Conservation (phyloP, 352 stramenopile genomes). For the Poterioochromonas sp. region DNA sequence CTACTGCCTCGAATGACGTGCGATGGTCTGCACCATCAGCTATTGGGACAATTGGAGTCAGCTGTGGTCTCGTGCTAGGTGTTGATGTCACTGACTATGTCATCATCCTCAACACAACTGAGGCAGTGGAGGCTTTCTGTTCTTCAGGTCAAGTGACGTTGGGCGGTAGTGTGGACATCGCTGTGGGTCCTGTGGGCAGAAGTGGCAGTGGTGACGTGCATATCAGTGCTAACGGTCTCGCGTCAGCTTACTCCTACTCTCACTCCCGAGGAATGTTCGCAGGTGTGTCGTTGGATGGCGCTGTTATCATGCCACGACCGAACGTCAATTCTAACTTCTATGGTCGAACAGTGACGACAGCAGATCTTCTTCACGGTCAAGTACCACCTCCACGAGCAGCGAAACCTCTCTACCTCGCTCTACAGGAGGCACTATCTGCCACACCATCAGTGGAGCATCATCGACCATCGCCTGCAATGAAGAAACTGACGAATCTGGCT, state of each 20-base stretch:
- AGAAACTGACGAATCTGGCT: too few relatives aligned
- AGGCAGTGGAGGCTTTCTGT: conserved; percentile 54
- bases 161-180: conserved; percentile 69
- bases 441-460: not conserved
- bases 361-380: conserved; percentile 61
- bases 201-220: conserved; percentile 51
- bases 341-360: conserved; percentile 56
- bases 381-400: conserved; percentile 66
- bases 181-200: conserved; percentile 71
- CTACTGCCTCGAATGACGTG: too few relatives aligned
- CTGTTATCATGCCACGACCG: conserved; percentile 67
- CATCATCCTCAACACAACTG: conserved; percentile 77
- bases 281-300: conserved; percentile 74
- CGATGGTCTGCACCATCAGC: conserved; percentile 83
- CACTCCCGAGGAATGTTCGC: conserved; percentile 77
- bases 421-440: conserved; percentile 38
- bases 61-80: conserved; percentile 77
- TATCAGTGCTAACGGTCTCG: conserved; percentile 56
- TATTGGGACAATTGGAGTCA: conserved; percentile 79
- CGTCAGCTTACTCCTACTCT: conserved; percentile 77
- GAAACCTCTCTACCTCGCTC: conserved; percentile 67
- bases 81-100: conserved; percentile 83
- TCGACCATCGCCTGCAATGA: not conserved
- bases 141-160: conserved; percentile 62
- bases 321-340: conserved; percentile 86